Percentiles rank a stretch among this genome's conserved stretches.
Conservation (phyloP, 495 filamentous ascomycete genomes). For the Hypoxylon subgilvum region DNA sequence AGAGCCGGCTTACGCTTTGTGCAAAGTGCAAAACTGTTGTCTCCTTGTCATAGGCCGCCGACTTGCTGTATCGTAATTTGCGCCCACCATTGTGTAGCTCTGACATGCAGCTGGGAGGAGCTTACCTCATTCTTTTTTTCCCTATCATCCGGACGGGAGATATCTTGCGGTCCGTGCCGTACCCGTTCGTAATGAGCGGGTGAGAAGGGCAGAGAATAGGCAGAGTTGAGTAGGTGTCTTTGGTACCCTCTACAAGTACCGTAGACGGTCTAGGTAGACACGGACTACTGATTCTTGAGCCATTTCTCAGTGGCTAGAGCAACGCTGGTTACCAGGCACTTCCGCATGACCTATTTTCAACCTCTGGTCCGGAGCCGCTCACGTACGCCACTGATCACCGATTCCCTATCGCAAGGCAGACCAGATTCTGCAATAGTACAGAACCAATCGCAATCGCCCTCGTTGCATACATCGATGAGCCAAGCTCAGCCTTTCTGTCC, state of each 20-base stretch:
- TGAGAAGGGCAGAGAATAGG: not conserved
- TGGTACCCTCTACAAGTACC: not conserved
- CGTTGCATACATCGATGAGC: not conserved
- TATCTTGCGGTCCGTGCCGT: not conserved
- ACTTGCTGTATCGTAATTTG: not conserved
- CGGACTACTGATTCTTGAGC: slow-evolving; percentile 21
- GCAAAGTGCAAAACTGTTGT: slow-evolving; percentile 6
- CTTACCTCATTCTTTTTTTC: slow-evolving; percentile 2
- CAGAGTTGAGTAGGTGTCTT: no score
- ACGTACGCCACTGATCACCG: slow-evolving; percentile 1
- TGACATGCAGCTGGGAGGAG: slow-evolving; percentile 24
- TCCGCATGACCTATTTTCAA: slow-evolving; percentile 28
- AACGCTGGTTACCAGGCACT: slow-evolving; percentile 5
- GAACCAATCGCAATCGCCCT: slow-evolving; percentile 1
- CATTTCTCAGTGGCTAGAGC: slow-evolving; percentile 15
- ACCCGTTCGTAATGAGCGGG: not conserved
- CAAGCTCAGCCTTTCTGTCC: slow-evolving; percentile 11
- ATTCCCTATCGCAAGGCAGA: slow-evolving; percentile 4
- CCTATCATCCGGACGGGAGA: not conserved
- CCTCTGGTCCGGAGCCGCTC: not conserved
- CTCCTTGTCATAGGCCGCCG: slow-evolving; percentile 12
- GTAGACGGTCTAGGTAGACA: not conserved
- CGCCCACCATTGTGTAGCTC: slow-evolving; percentile 21
- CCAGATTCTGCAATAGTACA: not conserved
- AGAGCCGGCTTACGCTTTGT: slow-evolving; percentile 14